Base-by-base conservation (phyloP, 2,329 filamentous ascomycete genomes). In the Chrysosporium queenslandicum region DNA sequence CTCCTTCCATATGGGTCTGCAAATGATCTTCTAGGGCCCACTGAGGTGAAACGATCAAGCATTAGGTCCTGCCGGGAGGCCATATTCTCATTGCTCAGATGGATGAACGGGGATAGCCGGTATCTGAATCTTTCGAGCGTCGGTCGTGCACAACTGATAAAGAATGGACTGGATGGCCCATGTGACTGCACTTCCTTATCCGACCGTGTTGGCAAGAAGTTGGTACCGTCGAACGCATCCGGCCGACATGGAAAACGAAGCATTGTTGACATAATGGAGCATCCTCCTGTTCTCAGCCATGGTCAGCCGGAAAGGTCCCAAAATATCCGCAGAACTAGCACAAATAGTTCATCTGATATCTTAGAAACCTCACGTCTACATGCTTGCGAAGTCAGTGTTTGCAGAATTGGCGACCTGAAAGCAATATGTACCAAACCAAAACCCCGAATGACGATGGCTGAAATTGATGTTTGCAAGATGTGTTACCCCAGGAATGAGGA, bases 11-110 rank as follows among this genome's bases (percentile, higher is more conserved):
- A 52, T 39, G 12, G n/a, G 9, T 42, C 45, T 11, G 37, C 49
- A n/a, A 27, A 50, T 29, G 12, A 2, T 21, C n/a, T 34, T 20
- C 29, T 12, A 23, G 16, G 25, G n/a, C n/a, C 46, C 21, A 36
- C 32, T 18, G 21, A 29, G 29, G 49, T 54, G 30, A 30, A 27
- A 9, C 18, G 30, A 16, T 42, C 49, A 11, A 48, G 50, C 37
- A 36, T 54, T 6, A 46, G 53, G 45, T 54, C 55, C n/a, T 56
- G 55, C 27, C 51, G 53, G 29, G 52, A 56, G 30, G 55, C 55
- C 8, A 50, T 56, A 7, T 53, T 53, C 16, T 53, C 55, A 6
- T 41, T 56, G 11, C 32, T 56, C 5, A 49, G 53, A 46, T 56
- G 50, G 50, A 25, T 39, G n/a, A 51, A 53, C 21, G 34, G 37